These are phyloP conservation scores for Guadua angustifolia DNA, from an alignment of 176 grass and related monocot species.

Conservation along the genomic window DNA sequence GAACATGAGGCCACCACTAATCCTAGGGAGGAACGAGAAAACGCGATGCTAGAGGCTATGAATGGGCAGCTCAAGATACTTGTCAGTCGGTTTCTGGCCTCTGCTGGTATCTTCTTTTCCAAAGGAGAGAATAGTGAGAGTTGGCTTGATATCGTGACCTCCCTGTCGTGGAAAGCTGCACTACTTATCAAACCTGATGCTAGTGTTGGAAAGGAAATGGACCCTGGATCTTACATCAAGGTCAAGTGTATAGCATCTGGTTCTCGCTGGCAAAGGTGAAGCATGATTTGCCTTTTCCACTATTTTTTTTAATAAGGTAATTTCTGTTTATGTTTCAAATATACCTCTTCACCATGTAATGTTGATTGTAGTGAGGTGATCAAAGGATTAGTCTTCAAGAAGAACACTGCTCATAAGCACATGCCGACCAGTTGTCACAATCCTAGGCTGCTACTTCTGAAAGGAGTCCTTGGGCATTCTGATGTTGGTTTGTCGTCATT, in stretches of 20 bases:
- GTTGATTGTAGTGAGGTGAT: conserved; percentile 81
- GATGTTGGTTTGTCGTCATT: conserved; percentile 85
- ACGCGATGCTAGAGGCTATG: conserved; percentile 90
- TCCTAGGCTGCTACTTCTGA: conserved; percentile 84
- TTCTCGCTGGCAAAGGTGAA: conserved; percentile 75
- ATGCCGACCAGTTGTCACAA: conserved; percentile 82
- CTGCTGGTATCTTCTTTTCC: conserved; percentile 63
- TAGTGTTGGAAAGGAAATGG: conserved; percentile 90
- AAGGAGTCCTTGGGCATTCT: conserved; percentile 80
- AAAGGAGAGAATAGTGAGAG: conserved; percentile 51
- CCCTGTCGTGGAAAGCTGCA: conserved; percentile 93
- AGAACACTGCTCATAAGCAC: conserved; percentile 94
- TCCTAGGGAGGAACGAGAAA: conserved; percentile 65
- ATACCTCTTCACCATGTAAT: conserved; percentile 35
- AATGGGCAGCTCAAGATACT: conserved; percentile 96
- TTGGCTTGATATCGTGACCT: conserved; percentile 86
- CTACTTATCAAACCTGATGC: conserved; percentile 84
- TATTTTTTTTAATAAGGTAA: not conserved
- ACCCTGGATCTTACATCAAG: conserved; percentile 94
- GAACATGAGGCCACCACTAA: conserved; percentile 44
- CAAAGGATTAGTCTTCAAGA: conserved; percentile 94
- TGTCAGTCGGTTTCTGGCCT: conserved; percentile 76
- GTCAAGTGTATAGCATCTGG: conserved; percentile 94
- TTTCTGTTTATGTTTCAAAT: conserved; percentile 38
- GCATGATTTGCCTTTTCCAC: not conserved